A percentile compares a stretch with the other conserved stretches of the same genome.
These are phyloP conservation scores for Elaeis guineensis DNA, from an alignment of 176 grass and related monocot genomes.

Conservation along the genomic window DNA sequence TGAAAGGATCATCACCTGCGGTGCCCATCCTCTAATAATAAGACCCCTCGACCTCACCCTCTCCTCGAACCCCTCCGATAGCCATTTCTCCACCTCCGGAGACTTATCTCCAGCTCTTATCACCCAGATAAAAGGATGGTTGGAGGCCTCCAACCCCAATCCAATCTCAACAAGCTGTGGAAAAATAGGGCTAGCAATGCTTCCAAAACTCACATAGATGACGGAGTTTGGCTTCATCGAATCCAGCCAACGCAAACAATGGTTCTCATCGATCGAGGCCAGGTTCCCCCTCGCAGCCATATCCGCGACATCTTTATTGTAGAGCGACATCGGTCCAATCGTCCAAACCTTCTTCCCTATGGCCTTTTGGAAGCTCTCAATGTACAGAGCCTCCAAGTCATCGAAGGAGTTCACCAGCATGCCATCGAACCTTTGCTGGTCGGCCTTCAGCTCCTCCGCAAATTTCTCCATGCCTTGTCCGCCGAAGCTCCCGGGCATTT, in stretches of 20 bases:
- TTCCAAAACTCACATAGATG: neutral
- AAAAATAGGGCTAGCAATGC: neutral
- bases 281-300: neutral
- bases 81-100: neutral
- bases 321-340: neutral
- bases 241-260: neutral
- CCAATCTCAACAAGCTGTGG: neutral
- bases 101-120: neutral
- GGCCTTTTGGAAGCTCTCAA: constrained; percentile 2
- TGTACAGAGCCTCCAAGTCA: constrained; percentile 20
- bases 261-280: neutral
- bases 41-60: constrained; percentile 2
- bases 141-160: neutral
- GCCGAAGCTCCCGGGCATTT: neutral
- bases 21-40: constrained; percentile 29
- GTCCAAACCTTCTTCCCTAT: constrained; percentile 1
- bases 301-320: neutral
- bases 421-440: constrained; percentile 14
- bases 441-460: neutral
- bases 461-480: neutral
- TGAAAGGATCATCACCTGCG: constrained; percentile 21
- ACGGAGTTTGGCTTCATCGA: neutral
- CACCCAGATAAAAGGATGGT: constrained; percentile 1
- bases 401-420: constrained; percentile 17
- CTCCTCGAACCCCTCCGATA: constrained; percentile 3